Percentiles rank a stretch among this genome's conserved stretches.
phyloP scores from a whole-genome alignment of 2,329 filamentous ascomycete species.

The Chaetomiaceae sp. region DNA sequence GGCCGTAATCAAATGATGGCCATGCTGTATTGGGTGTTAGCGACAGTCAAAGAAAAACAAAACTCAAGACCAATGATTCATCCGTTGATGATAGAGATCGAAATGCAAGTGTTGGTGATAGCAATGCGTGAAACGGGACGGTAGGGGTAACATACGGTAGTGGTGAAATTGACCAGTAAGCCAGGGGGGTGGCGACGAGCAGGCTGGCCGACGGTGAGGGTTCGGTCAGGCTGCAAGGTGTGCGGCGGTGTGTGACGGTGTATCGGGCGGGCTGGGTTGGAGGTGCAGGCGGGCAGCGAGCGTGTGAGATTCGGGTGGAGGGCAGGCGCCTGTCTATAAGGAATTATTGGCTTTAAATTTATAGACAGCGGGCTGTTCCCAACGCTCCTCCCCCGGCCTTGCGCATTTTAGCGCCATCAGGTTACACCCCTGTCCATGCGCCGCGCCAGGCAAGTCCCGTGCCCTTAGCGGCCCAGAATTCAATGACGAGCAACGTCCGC shows the following conservation, averaged over 20 bases:
- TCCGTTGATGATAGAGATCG: too few species aligned
- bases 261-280: slow-evolving; percentile 14
- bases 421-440: slow-evolving; percentile 21
- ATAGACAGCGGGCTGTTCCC: slow-evolving; percentile 25
- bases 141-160: background rate
- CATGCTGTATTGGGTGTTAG: too few species aligned
- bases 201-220: background rate
- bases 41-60: too few species aligned
- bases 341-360: slow-evolving; percentile 28
- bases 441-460: slow-evolving; percentile 17
- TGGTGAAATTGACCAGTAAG: background rate
- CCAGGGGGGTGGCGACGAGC: background rate
- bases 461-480: slow-evolving; percentile 7
- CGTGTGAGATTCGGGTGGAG: slow-evolving; percentile 21
- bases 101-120: too few species aligned
- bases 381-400: slow-evolving; percentile 22
- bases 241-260: slow-evolving; percentile 12
- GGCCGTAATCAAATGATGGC: too few species aligned
- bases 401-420: slow-evolving; percentile 25
- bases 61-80: too few species aligned
- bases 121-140: too few species aligned
- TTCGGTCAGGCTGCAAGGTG: slow-evolving; percentile 7
- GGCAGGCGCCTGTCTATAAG: slow-evolving; percentile 25
- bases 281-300: slow-evolving; percentile 15
- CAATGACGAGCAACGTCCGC: slow-evolving; percentile 5